phyloP scores from a whole-genome alignment of 1,284 basidiomycete species.

The Somion occarium region DNA sequence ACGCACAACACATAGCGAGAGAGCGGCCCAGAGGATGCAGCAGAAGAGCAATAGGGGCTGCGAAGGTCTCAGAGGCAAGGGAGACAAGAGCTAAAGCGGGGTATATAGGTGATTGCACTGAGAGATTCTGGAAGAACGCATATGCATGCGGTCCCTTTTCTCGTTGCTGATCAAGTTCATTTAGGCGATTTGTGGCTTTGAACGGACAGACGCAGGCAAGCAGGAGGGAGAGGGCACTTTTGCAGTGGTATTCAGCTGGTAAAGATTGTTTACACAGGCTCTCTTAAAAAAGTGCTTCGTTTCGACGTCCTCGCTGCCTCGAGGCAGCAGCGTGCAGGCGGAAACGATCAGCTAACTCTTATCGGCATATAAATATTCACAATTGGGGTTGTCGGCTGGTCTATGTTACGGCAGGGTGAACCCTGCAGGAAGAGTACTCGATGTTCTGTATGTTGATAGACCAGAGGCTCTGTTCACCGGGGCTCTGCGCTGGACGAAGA shows the following conservation, averaged over 20 bases:
- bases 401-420: too few relatives aligned
- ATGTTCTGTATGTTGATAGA: too few relatives aligned
- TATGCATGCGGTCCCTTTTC: constrained; percentile 45
- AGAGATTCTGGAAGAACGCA: constrained; percentile 37
- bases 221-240: constrained; percentile 17
- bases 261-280: constrained; percentile 22
- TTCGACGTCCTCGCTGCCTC: constrained; percentile 29
- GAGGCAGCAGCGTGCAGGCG: constrained; percentile 28
- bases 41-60: constrained; percentile 24
- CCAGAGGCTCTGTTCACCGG: too few relatives aligned
- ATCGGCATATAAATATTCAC: constrained; percentile 4
- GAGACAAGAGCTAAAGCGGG: constrained; percentile 31
- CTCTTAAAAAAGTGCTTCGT: constrained; percentile 23
- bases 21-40: constrained; percentile 22
- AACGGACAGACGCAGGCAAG: constrained; percentile 10
- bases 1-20: constrained; percentile 63
- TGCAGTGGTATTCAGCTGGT: constrained; percentile 17
- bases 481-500: too few relatives aligned
- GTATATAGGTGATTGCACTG: constrained; percentile 41
- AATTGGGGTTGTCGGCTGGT: too few relatives aligned
- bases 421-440: too few relatives aligned
- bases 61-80: constrained; percentile 12
- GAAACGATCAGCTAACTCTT: constrained; percentile 18
- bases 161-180: constrained; percentile 40
- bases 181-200: constrained; percentile 28